These are phyloP conservation scores for Syzygium aromaticum DNA, from an alignment of 345 rosid species.

Conservation along the genomic window DNA sequence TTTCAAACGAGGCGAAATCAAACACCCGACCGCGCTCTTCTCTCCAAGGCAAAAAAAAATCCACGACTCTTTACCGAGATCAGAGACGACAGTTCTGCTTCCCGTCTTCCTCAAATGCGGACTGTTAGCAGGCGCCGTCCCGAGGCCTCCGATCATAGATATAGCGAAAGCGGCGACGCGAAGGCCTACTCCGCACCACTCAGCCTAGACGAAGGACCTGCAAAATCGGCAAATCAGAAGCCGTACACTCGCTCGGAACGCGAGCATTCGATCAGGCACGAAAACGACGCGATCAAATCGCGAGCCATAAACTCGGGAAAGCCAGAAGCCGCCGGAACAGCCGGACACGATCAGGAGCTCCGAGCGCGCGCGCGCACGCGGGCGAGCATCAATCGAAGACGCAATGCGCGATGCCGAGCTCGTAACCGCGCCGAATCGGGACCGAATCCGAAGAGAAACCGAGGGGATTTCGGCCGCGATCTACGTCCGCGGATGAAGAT, in stretches of 20 bases:
- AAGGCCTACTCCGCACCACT: background rate
- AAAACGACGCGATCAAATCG: background rate
- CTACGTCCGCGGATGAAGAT: background rate
- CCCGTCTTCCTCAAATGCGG: slow-evolving; percentile 88
- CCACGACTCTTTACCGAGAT: slow-evolving; percentile 40
- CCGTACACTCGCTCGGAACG: background rate
- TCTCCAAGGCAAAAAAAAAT: background rate
- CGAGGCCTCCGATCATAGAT: slow-evolving; percentile 75
- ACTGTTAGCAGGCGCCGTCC: slow-evolving; percentile 38
- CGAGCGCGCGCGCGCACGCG: background rate
- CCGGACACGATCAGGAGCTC: background rate
- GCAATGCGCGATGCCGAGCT: background rate
- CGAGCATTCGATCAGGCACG: background rate
- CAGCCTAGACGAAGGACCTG: background rate
- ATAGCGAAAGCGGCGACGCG: background rate
- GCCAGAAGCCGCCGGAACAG: background rate
- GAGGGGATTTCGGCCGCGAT: background rate
- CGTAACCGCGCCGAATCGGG: background rate
- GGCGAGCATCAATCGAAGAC: background rate
- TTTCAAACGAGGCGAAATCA: background rate
- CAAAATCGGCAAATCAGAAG: background rate
- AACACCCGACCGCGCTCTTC: background rate
- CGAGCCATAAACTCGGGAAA: background rate
- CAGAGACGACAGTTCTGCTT: slow-evolving; percentile 53
- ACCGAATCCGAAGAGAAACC: background rate